Evolutionary conservation across 2,329 filamentous ascomycete species (phyloP).

Genomic region (Hymenoscyphus occultus): DNA sequence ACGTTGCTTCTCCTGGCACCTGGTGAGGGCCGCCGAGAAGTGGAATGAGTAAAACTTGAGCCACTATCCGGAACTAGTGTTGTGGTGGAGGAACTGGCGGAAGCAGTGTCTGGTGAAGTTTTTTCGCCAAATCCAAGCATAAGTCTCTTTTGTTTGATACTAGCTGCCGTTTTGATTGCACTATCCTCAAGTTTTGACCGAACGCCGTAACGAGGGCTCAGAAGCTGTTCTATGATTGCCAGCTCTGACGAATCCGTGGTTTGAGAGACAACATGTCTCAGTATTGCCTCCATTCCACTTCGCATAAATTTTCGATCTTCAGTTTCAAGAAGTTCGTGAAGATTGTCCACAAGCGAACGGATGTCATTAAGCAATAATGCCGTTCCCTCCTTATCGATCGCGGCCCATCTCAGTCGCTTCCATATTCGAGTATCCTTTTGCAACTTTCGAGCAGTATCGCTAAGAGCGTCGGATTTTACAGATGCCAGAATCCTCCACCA

Average conservation of each 20-base stretch:
- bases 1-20: neutral
- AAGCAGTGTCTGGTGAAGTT: too few relatives aligned
- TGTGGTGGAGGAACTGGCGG: neutral
- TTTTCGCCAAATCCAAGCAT: constrained; percentile 11
- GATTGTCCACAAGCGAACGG: constrained; percentile 17
- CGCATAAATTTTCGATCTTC: neutral
- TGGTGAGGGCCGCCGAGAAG: neutral
- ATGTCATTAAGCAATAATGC: constrained; percentile 22
- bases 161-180: constrained; percentile 14
- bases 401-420: constrained; percentile 27
- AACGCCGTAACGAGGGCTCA: constrained; percentile 6
- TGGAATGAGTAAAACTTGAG: neutral
- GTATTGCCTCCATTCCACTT: constrained; percentile 4
- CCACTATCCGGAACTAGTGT: neutral
- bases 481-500: constrained; percentile 8
- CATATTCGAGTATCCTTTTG: constrained; percentile 20
- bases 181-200: constrained; percentile 1
- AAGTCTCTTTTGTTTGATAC: constrained; percentile 16
- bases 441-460: constrained; percentile 18
- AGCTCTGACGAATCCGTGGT: constrained; percentile 12
- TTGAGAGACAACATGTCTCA: constrained; percentile 18
- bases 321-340: constrained; percentile 22
- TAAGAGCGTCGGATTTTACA: constrained; percentile 8
- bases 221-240: constrained; percentile 15
- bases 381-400: constrained; percentile 20